Evolutionary conservation across 2,329 filamentous ascomycete genomes (phyloP).

Genomic region (Verticillium klebahnii): DNA sequence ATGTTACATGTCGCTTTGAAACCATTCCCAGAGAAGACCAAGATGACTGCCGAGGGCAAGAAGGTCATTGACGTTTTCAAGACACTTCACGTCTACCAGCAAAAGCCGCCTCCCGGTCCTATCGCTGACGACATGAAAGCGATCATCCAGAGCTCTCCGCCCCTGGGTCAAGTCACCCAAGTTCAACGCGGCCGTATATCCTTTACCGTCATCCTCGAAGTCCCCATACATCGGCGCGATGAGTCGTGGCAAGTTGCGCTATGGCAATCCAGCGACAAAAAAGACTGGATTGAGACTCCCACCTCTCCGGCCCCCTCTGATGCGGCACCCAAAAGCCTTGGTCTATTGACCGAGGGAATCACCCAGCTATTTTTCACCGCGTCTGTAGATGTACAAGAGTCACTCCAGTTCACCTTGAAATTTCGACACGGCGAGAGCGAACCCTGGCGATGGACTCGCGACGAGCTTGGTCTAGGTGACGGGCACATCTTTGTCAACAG

Average conservation of each 20-base stretch:
- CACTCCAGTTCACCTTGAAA: constrained; percentile 65
- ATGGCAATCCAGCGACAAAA: constrained; percentile 62
- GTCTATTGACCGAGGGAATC: constrained; percentile 22
- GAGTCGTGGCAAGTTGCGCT: constrained; percentile 67
- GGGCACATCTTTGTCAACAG: constrained; percentile 53
- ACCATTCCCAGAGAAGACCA: not conserved
- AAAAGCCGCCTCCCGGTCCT: constrained; percentile 23
- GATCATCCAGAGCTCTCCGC: constrained; percentile 54
- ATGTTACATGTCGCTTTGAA: not conserved
- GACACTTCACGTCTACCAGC: constrained; percentile 30
- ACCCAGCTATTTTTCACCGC: constrained; percentile 8
- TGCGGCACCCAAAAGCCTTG: constrained; percentile 44
- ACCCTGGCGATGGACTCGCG: constrained; percentile 67
- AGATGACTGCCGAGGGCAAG: not conserved
- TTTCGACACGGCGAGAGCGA: constrained; percentile 50
- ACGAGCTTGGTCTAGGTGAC: constrained; percentile 59
- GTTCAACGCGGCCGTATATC: constrained; percentile 42
- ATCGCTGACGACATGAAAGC: constrained; percentile 28
- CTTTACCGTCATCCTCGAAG: constrained; percentile 68
- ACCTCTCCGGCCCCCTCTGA: constrained; percentile 22
- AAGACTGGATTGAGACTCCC: constrained; percentile 49
- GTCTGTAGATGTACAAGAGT: constrained; percentile 18
- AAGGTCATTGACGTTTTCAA: constrained; percentile 30
- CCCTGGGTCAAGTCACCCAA: constrained; percentile 70
- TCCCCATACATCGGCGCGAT: constrained; percentile 47